Conservation (phyloP, 345 rosid genomes). For the Dovyalis caffra region DNA sequence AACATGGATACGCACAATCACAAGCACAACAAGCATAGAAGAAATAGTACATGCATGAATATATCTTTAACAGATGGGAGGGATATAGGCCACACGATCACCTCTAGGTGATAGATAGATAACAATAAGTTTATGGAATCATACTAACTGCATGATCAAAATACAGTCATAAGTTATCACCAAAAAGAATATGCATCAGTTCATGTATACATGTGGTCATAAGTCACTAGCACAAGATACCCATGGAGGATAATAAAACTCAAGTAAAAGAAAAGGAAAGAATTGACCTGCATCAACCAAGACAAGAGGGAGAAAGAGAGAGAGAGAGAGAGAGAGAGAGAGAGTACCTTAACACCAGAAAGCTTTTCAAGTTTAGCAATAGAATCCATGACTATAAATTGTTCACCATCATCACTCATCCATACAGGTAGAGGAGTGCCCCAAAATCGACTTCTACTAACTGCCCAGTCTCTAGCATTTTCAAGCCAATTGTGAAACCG, state of each 20-base stretch:
- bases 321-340: neutral
- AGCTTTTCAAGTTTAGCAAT: conserved; percentile 80
- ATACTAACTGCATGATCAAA: neutral
- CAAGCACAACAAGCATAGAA: neutral
- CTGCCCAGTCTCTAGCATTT: conserved; percentile 99
- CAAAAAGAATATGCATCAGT: neutral
- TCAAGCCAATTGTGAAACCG: conserved; percentile 99
- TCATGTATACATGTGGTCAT: too few relatives aligned
- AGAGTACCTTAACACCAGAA: conserved; percentile 81
- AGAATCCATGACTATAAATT: conserved; percentile 75
- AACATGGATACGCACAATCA: neutral
- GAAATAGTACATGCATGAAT: neutral
- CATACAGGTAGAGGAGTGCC: conserved; percentile 98
- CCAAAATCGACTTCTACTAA: conserved; percentile 98
- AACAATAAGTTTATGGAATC: neutral
- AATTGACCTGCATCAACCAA: neutral
- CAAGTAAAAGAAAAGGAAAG: neutral
- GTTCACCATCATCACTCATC: conserved; percentile 86
- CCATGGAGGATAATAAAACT: neutral
- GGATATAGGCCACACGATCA: neutral
- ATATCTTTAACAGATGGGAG: neutral
- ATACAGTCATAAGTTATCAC: neutral
- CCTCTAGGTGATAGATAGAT: neutral
- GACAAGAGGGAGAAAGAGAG: neutral
- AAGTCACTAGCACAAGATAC: neutral